Conservation (phyloP, 352 stramenopile genomes). For the Pythium rishiriense region DNA sequence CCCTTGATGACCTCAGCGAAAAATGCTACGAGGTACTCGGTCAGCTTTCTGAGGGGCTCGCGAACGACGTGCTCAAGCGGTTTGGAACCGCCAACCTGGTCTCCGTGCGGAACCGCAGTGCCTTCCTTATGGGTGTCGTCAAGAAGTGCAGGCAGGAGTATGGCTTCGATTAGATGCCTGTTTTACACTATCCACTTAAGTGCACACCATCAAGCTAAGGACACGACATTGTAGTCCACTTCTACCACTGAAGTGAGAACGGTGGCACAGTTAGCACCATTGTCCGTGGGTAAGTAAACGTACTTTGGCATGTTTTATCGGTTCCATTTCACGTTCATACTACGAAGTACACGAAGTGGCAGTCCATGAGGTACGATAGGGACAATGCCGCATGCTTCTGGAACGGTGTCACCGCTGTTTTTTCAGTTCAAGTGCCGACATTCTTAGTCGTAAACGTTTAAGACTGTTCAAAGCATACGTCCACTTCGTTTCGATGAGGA, state of each 20-base stretch:
- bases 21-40: conserved; percentile 85
- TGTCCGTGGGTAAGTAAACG: neutral
- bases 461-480: neutral
- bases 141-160: conserved; percentile 81
- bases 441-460: too few relatives aligned
- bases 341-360: neutral
- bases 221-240: neutral
- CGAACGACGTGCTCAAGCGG: conserved; percentile 73
- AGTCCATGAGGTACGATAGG: too few relatives aligned
- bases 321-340: neutral
- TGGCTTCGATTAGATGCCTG: conserved; percentile 43
- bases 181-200: neutral
- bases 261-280: neutral
- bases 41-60: conserved; percentile 68
- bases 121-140: conserved; percentile 81
- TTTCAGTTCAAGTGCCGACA: too few relatives aligned
- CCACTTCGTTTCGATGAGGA: neutral
- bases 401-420: too few relatives aligned
- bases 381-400: too few relatives aligned
- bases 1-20: conserved; percentile 70
- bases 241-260: neutral
- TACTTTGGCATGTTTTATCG: neutral
- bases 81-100: conserved; percentile 73
- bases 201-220: neutral
- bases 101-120: conserved; percentile 75